These are phyloP conservation scores for Teunomyces tritomae DNA, from an alignment of 805 yeast genomes.

Conservation along the genomic window DNA sequence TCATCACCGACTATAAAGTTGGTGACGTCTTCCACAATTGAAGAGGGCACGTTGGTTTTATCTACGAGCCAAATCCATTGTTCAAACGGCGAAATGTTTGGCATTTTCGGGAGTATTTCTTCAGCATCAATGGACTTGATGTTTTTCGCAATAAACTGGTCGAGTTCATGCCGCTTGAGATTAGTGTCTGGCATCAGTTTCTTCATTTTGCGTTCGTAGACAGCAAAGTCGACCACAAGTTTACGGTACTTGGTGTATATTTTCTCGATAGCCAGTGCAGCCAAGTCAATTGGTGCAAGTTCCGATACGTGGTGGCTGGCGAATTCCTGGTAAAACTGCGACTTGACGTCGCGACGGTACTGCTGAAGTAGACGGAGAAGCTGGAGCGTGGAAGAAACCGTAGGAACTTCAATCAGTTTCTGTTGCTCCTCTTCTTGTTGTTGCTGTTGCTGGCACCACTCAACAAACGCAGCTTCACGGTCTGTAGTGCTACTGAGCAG, in stretches of 20 bases:
- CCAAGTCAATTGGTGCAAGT: slow-evolving; percentile 11
- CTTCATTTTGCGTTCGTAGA: slow-evolving; percentile 25
- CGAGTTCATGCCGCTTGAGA: slow-evolving; percentile 9
- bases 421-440: background rate
- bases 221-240: slow-evolving; percentile 26
- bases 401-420: background rate
- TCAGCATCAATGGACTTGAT: background rate
- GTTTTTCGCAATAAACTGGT: background rate
- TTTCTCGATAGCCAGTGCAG: slow-evolving; percentile 19
- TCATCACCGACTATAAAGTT: slow-evolving; percentile 42
- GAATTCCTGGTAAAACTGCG: slow-evolving; percentile 27
- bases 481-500: slow-evolving; percentile 15
- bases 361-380: slow-evolving; percentile 26
- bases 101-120: background rate
- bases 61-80: slow-evolving; percentile 33
- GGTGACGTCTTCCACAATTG: slow-evolving; percentile 22
- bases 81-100: slow-evolving; percentile 11
- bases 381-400: slow-evolving; percentile 14
- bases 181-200: slow-evolving; percentile 13
- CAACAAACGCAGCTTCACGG: slow-evolving; percentile 22
- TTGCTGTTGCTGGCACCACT: slow-evolving; percentile 18
- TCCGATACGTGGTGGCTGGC: slow-evolving; percentile 13
- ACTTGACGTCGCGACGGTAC: slow-evolving; percentile 27
- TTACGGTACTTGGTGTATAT: slow-evolving; percentile 26
- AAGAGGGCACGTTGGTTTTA: slow-evolving; percentile 14